Evolutionary conservation across 1,284 basidiomycete species (phyloP), one percentile per base, ranked within the genome.

Genomic region (Rugosomyces carneus): DNA sequence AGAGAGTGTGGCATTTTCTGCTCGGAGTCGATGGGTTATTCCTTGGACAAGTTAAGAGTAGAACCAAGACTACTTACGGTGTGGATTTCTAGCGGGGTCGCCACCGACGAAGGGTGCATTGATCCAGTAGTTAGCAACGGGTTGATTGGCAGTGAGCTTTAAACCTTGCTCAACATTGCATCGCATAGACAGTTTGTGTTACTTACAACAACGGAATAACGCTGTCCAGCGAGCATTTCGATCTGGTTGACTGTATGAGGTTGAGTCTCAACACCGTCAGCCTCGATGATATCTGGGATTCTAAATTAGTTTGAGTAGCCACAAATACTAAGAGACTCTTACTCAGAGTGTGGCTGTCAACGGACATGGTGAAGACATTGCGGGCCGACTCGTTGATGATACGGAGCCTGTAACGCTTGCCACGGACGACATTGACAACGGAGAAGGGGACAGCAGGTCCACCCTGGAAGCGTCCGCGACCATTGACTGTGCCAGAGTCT

Each of bases 361-460:
- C 65, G 13, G 66, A 66, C 51, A 70, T 66, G 4, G 56, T 45
- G 41, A 58, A 69, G 48, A 55, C 45, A 60, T 64, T 64, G 13
- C 65, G 63, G 37, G 63, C 63, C 45, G 64, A 68, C 10, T 62
- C 59, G 47, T 75, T 72, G 51, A 80, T 67, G 37, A 81, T 58
- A 3, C 79, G 70, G 53, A 81, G 67, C 6, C 79, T 70, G 54
- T 78, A 75, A 21, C 66, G 66, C 46, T 63, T 65, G 4, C 62
- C 63, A 15, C 48, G 44, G 9, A 52, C 45, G 26, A 71, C 66
- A 39, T 56, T 54, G 8, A 65, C 57, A 3, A 68, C 61, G 4
- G 66, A 49, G 5, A 70, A 59, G 0, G 57, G 55, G 8, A 57
- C 51, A 3, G 56, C 54, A 5, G 64, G 64, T 9, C 58, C 57